phyloP scores from a whole-genome alignment of 75 land plant genomes.

The Picea sitchensis region DNA sequence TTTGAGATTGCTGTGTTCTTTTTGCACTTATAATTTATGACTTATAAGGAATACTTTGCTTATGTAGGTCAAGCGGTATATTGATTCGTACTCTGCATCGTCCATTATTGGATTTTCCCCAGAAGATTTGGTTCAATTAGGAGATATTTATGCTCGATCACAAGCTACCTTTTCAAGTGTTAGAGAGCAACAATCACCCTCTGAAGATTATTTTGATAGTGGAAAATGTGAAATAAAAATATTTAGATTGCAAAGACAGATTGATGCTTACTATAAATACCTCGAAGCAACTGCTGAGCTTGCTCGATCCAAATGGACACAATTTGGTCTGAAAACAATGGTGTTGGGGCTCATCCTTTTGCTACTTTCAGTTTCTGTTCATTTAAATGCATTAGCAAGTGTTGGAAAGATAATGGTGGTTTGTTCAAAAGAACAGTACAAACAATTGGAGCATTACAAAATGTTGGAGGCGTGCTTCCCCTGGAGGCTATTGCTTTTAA shows the following conservation, averaged over 20 bases:
- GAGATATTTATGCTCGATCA: constrained; percentile 48
- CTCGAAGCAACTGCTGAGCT: constrained; percentile 64
- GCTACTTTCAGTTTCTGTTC: constrained; percentile 48
- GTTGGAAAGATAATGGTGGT: constrained; percentile 3
- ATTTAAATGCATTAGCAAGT: constrained; percentile 33
- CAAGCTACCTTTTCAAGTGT: constrained; percentile 30
- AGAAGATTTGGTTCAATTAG: constrained; percentile 52
- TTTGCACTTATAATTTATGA: not conserved
- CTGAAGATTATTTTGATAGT: not conserved
- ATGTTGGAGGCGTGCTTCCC: constrained; percentile 5
- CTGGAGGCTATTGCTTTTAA: not conserved
- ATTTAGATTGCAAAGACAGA: constrained; percentile 24
- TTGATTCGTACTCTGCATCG: constrained; percentile 70
- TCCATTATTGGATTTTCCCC: constrained; percentile 73
- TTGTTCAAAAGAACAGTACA: not conserved
- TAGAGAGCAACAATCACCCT: not conserved
- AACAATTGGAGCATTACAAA: not conserved
- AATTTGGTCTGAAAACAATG: constrained; percentile 79
- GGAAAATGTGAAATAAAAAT: constrained; percentile 2
- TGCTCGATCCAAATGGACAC: constrained; percentile 96
- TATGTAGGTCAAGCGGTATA: constrained; percentile 83
- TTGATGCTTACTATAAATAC: constrained; percentile 55
- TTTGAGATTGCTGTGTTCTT: not conserved
- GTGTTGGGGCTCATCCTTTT: constrained; percentile 57
- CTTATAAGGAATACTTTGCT: not conserved